A percentile compares a stretch with the other conserved stretches of the same genome.
Evolutionary conservation across 306 rosid genomes (phyloP).

Genomic region (Prunus dulcis): DNA sequence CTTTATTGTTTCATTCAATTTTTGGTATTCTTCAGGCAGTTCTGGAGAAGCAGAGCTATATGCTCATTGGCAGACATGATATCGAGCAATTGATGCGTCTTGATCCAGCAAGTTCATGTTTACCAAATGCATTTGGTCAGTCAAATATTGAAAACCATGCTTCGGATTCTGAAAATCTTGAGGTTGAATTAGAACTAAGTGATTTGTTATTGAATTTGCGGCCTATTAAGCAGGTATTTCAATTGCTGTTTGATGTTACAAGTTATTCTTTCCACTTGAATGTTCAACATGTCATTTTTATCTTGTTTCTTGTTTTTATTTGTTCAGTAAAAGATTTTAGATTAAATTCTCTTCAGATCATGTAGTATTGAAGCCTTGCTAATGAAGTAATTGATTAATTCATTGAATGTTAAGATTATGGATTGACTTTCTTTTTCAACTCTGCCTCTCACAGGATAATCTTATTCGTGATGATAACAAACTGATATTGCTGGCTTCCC

Average conservation of each 20-base stretch:
- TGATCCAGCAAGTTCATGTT: slow-evolving; percentile 74
- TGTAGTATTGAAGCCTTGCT: slow-evolving; percentile 10
- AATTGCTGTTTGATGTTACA: slow-evolving; percentile 11
- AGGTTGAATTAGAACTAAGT: slow-evolving; percentile 72
- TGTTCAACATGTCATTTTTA: slow-evolving; percentile 5
- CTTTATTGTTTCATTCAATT: neutral
- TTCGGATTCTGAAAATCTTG: slow-evolving; percentile 71
- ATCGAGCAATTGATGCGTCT: slow-evolving; percentile 88
- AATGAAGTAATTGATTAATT: neutral
- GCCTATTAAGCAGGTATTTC: slow-evolving; percentile 87
- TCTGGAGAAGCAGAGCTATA: slow-evolving; percentile 98
- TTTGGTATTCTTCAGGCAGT: slow-evolving; percentile 66
- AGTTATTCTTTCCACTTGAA: slow-evolving; percentile 1
- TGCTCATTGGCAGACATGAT: slow-evolving; percentile 98
- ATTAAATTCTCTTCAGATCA: neutral
- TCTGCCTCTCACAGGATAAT: slow-evolving; percentile 64
- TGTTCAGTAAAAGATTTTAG: neutral
- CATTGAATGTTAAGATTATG: slow-evolving; percentile 3
- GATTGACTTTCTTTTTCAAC: slow-evolving; percentile 14
- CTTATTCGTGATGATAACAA: slow-evolving; percentile 94
- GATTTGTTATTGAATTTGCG: slow-evolving; percentile 69
- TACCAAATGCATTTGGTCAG: slow-evolving; percentile 59
- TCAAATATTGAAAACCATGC: slow-evolving; percentile 43
- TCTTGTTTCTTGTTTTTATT: neutral
- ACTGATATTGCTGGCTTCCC: slow-evolving; percentile 94